Percentiles rank a stretch among this genome's conserved stretches.
phyloP scores from a whole-genome alignment of 495 filamentous ascomycete genomes.

The Talaromyces liani region DNA sequence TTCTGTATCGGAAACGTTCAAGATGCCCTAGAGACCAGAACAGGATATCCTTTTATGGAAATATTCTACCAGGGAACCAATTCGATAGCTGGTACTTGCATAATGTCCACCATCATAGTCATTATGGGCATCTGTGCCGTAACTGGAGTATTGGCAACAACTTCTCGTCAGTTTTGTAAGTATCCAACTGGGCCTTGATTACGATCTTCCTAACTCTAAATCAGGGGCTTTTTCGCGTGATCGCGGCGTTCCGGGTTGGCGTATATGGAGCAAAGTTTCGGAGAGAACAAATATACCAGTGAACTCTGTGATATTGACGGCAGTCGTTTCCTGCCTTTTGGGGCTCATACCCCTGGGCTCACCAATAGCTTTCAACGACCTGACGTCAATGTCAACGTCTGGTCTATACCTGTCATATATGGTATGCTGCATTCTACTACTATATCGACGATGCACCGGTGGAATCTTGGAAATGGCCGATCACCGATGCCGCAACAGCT shows the following conservation, averaged over 20 bases:
- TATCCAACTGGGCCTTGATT: not conserved
- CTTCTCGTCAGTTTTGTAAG: conserved; percentile 45
- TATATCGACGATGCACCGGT: conserved; percentile 9
- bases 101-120: conserved; percentile 43
- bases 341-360: conserved; percentile 31
- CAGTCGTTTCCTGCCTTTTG: conserved; percentile 16
- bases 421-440: conserved; percentile 26
- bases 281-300: conserved; percentile 16
- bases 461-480: conserved; percentile 2
- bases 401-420: conserved; percentile 31
- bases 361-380: conserved; percentile 31
- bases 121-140: conserved; percentile 39
- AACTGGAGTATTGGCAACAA: conserved; percentile 48
- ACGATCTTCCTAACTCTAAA: not conserved
- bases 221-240: conserved; percentile 48
- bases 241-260: conserved; percentile 38
- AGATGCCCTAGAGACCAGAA: conserved; percentile 23
- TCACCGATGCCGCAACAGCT: conserved; percentile 18
- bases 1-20: conserved; percentile 47
- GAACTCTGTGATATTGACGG: conserved; percentile 1
- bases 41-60: conserved; percentile 46
- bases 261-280: conserved; percentile 13
- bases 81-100: conserved; percentile 33
- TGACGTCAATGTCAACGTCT: conserved; percentile 29
- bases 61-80: conserved; percentile 44